Percentiles rank a stretch among this genome's conserved stretches.
Evolutionary conservation across 2,329 filamentous ascomycete species (phyloP).

Genomic region (Talaromyces funiculosus): DNA sequence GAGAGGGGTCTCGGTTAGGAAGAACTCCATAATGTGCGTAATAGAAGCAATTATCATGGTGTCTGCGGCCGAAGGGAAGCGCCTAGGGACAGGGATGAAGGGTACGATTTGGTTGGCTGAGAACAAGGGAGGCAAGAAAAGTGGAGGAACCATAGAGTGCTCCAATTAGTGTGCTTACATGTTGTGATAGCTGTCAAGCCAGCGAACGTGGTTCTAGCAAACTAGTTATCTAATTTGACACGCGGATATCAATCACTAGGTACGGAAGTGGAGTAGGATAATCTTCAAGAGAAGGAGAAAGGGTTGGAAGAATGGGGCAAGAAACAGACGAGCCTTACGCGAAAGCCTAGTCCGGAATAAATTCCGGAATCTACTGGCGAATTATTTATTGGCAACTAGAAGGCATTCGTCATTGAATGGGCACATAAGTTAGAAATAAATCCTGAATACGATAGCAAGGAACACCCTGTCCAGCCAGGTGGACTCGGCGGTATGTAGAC

Average conservation of each 20-base stretch:
- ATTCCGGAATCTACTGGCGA: neutral
- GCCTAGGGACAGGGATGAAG: conserved; percentile 16
- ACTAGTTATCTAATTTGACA: conserved; percentile 3
- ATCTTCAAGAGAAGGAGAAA: neutral
- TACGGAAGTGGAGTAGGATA: neutral
- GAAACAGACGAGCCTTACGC: neutral
- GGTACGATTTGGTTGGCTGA: conserved; percentile 7
- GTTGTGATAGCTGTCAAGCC: conserved; percentile 6
- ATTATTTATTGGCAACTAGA: neutral
- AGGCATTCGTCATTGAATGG: neutral
- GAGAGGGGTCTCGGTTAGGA: neutral
- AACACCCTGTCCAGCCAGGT: conserved; percentile 2
- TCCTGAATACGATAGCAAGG: neutral
- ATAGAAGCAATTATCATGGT: neutral
- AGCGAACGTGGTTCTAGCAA: conserved; percentile 10
- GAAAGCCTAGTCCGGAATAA: conserved; percentile 8
- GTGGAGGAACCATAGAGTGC: neutral
- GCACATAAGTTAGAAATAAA: neutral
- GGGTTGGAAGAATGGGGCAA: neutral
- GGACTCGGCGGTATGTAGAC: conserved; percentile 6
- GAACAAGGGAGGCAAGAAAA: neutral
- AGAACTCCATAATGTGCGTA: neutral
- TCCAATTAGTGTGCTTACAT: neutral
- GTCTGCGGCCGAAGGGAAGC: neutral
- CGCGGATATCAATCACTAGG: neutral